Evolutionary conservation across 2,329 filamentous ascomycete species (phyloP), one percentile per base, ranked within the genome.

Genomic region (Aspergillus texensis): DNA sequence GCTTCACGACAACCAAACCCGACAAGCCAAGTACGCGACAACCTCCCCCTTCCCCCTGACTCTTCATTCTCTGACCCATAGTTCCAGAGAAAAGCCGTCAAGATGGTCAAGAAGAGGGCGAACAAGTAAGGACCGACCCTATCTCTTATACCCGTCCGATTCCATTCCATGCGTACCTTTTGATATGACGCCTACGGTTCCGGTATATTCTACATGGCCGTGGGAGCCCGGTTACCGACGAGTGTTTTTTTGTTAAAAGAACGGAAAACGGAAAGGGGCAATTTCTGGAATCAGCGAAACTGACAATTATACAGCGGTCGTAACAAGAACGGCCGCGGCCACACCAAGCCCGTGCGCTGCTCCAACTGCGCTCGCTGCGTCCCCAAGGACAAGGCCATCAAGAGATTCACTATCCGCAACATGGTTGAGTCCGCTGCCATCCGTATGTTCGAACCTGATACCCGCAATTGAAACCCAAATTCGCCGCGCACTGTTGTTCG

Each of bases 381-480:
- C 67, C 94, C 94, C 83, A 99, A 99, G 91, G 95, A 99, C 81
- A 99, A 99, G 93, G 95, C 96, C 76, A 98, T 99, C 89, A 99
- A 99, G 93, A 90, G 95, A 86, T 99, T 99, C 89, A 99, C 95
- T 86, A 91, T 99, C 89, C 91, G 95, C 84, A 98, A 99, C 91
- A 99, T 99, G 95, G 95, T 99, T 75, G 95, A 99, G 87, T 97
- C 94, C 79, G 95, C 96, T 80, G 95, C 95, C 80, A 98, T 99
- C 83, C 95, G 96, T 98, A 94, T 79, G 94, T 92, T 71, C 63
- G 65, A 64, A 64, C 72, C 64, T 59, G 41, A 62, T 62, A 62
- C 41, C 59, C 55, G 58, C 62, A 56, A 58, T 60, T 53, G 63
- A 68, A 64, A 32, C 34, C 45, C 61, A 48, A 41, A 57, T 62